Evolutionary conservation across 345 rosid genomes (phyloP).

Genomic region (Rubroshorea leprosula): DNA sequence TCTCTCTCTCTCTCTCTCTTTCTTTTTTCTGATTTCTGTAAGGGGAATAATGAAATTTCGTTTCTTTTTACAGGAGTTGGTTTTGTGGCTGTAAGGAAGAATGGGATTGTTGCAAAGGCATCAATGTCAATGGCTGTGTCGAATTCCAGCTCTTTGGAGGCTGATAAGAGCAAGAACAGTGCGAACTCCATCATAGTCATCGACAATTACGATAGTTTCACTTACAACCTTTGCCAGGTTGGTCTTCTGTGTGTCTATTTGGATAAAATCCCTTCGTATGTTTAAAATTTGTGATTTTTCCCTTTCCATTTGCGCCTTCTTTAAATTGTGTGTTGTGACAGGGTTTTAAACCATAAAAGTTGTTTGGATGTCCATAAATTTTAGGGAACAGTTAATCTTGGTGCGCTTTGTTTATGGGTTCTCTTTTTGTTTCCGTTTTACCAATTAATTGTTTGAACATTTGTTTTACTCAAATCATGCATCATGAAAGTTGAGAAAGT

Average conservation of each 20-base stretch:
- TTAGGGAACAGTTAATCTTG: no score
- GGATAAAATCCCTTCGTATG: neutral
- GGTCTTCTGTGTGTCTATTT: neutral
- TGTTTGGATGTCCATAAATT: no score
- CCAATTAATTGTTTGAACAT: no score
- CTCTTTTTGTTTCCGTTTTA: no score
- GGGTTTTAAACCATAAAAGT: no score
- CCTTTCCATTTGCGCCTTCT: neutral
- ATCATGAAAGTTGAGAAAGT: no score
- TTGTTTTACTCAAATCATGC: no score
- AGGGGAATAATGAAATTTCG: neutral
- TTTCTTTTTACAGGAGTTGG: constrained; percentile 29
- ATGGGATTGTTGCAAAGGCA: constrained; percentile 28
- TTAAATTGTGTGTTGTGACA: no score
- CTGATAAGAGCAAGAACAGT: constrained; percentile 21
- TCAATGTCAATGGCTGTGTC: constrained; percentile 19
- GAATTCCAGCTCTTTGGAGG: constrained; percentile 27
- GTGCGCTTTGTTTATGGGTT: neutral
- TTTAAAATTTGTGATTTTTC: neutral
- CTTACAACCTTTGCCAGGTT: constrained; percentile 96
- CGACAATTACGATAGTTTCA: constrained; percentile 95
- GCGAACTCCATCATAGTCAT: constrained; percentile 66
- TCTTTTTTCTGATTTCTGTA: neutral
- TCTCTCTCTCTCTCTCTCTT: neutral
- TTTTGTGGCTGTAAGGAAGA: constrained; percentile 30